Evolutionary conservation across 345 rosid genomes (phyloP).

Genomic region (Mangifera indica): DNA sequence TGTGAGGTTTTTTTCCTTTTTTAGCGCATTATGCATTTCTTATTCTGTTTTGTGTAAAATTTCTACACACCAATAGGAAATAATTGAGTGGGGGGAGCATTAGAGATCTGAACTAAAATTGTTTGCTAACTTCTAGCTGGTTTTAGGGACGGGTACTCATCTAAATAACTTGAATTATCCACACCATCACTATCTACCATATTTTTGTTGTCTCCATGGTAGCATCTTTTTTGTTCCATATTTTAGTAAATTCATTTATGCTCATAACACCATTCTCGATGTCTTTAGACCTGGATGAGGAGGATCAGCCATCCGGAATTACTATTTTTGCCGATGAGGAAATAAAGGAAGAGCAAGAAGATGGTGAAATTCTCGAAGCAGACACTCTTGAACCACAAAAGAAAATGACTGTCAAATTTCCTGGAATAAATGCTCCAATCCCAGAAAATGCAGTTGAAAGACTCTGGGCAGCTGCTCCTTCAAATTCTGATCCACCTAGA

Average conservation of each 20-base stretch:
- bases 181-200: too few relatives aligned
- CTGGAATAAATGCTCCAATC: conserved; percentile 83
- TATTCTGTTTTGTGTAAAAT: too few relatives aligned
- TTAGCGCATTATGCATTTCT: too few relatives aligned
- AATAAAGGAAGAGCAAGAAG: conserved; percentile 48
- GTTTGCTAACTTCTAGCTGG: too few relatives aligned
- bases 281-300: conserved; percentile 51
- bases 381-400: conserved; percentile 32
- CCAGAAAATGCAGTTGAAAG: conserved; percentile 69
- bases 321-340: conserved; percentile 69
- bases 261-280: conserved; percentile 4
- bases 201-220: not conserved
- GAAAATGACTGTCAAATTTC: conserved; percentile 69
- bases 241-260: not conserved
- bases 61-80: too few relatives aligned
- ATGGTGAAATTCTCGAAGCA: conserved; percentile 61
- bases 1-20: too few relatives aligned
- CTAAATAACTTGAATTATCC: too few relatives aligned
- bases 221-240: not conserved
- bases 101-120: too few relatives aligned
- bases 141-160: too few relatives aligned
- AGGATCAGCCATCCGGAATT: conserved; percentile 71
- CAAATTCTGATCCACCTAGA: conserved; percentile 37
- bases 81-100: too few relatives aligned
- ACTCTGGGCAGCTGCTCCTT: conserved; percentile 58